Evolutionary conservation across 1,284 basidiomycete species (phyloP).

Genomic region (Tilletia indica): DNA sequence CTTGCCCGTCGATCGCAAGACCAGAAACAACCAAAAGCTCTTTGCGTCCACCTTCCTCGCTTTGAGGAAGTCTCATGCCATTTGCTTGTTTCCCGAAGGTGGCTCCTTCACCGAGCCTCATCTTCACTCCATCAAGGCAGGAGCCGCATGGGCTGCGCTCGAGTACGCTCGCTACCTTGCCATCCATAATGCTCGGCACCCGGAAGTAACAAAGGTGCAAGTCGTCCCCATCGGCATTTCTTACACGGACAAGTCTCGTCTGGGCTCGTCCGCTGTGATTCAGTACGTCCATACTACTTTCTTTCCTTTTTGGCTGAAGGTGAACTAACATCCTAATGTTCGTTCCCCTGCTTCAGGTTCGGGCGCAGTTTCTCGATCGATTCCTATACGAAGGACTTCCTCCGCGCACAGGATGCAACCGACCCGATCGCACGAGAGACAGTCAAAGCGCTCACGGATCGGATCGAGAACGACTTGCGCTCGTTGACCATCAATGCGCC

Average conservation of each 20-base stretch:
- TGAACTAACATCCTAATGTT: background rate
- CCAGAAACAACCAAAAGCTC: conserved; percentile 81
- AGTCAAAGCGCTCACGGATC: conserved; percentile 79
- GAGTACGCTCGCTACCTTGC: conserved; percentile 70
- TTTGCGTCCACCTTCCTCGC: conserved; percentile 87
- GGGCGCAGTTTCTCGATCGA: conserved; percentile 75
- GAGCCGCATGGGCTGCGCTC: conserved; percentile 89
- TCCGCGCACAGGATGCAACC: conserved; percentile 45
- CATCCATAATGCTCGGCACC: conserved; percentile 14
- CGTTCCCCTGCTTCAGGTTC: conserved; percentile 63
- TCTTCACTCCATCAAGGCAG: conserved; percentile 91
- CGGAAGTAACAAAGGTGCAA: conserved; percentile 57
- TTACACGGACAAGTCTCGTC: conserved; percentile 91
- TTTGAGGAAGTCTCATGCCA: conserved; percentile 71
- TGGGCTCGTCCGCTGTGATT: conserved; percentile 68
- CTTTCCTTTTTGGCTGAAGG: conserved; percentile 37
- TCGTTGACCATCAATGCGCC: conserved; percentile 83
- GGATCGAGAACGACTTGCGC: conserved; percentile 70
- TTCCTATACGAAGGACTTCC: conserved; percentile 73
- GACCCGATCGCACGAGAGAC: conserved; percentile 64
- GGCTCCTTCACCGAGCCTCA: conserved; percentile 73
- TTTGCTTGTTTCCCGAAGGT: conserved; percentile 93
- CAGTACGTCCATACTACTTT: conserved; percentile 54
- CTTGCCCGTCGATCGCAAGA: conserved; percentile 90
- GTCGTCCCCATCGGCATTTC: conserved; percentile 84